Evolutionary conservation across 140 eudicot genomes (phyloP).

Genomic region (Ambrosia hybrid): DNA sequence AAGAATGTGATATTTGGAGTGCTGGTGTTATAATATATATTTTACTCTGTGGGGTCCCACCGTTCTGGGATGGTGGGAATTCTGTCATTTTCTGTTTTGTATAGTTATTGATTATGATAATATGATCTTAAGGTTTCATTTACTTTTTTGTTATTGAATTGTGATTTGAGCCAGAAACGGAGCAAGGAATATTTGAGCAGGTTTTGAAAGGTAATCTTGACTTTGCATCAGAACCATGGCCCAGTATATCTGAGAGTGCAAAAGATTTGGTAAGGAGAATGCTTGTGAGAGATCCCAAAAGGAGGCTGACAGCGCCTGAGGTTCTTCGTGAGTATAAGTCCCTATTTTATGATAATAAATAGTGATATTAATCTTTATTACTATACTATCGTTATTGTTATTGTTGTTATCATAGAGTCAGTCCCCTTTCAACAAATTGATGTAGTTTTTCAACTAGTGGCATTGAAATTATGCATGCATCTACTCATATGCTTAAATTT

Average conservation of each 20-base stretch:
- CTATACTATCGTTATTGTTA: background rate
- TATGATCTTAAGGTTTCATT: conserved; percentile 8
- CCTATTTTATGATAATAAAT: background rate
- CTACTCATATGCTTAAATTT: too few species aligned
- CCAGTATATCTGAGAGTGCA: conserved; percentile 86
- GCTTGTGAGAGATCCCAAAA: conserved; percentile 85
- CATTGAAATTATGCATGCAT: too few species aligned
- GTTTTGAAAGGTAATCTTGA: conserved; percentile 85
- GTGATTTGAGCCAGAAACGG: conserved; percentile 62
- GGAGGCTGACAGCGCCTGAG: conserved; percentile 81
- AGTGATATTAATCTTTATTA: background rate
- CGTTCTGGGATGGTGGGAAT: conserved; percentile 93
- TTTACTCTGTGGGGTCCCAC: conserved; percentile 91
- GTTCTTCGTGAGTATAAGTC: conserved; percentile 70
- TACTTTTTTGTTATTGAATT: conserved; percentile 22
- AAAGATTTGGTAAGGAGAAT: conserved; percentile 86
- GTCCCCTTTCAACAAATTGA: too few species aligned
- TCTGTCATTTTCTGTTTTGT: conserved; percentile 8
- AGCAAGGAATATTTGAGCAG: conserved; percentile 95
- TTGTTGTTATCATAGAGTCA: background rate
- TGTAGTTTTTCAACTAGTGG: too few species aligned
- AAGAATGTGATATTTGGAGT: conserved; percentile 96
- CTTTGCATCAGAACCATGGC: conserved; percentile 96
- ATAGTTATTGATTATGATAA: background rate
- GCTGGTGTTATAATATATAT: conserved; percentile 85